These are phyloP conservation scores for Populus hybrid DNA, from an alignment of 441 rosid genomes.

Conservation along the genomic window DNA sequence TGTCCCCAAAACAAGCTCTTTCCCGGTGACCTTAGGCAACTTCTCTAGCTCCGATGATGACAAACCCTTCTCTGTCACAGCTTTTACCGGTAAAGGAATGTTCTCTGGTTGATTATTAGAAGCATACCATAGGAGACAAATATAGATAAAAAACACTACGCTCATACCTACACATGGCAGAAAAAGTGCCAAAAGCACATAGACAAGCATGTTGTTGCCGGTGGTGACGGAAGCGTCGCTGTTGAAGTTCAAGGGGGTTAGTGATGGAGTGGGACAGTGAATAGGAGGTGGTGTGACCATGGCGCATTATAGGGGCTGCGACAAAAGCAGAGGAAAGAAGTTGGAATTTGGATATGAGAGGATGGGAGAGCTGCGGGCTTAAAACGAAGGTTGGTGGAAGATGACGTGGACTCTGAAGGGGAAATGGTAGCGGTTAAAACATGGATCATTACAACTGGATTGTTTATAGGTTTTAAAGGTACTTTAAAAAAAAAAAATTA, in stretches of 20 bases:
- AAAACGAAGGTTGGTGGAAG: neutral
- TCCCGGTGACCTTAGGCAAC: constrained; percentile 59
- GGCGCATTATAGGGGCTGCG: constrained; percentile 30
- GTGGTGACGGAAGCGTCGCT: neutral
- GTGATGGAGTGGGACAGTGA: constrained; percentile 23
- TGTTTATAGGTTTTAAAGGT: no score
- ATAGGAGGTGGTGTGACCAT: constrained; percentile 23
- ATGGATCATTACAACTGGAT: no score
- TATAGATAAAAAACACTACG: constrained; percentile 50
- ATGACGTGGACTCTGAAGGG: constrained; percentile 3
- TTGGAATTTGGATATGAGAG: neutral
- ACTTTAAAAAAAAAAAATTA: no score
- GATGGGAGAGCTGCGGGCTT: neutral
- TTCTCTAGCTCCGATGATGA: constrained; percentile 54
- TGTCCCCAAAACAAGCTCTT: constrained; percentile 53
- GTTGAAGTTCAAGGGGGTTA: constrained; percentile 21
- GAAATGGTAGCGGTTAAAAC: neutral
- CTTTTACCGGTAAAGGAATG: constrained; percentile 27
- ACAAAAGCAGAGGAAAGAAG: neutral
- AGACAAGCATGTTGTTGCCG: constrained; percentile 36
- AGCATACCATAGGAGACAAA: constrained; percentile 52
- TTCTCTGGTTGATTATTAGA: constrained; percentile 13
- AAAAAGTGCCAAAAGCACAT: constrained; percentile 59
- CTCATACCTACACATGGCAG: constrained; percentile 70
- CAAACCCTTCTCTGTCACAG: constrained; percentile 38